Base-by-base conservation (phyloP, 441 rosid genomes). In the Corymbia citriodora region DNA sequence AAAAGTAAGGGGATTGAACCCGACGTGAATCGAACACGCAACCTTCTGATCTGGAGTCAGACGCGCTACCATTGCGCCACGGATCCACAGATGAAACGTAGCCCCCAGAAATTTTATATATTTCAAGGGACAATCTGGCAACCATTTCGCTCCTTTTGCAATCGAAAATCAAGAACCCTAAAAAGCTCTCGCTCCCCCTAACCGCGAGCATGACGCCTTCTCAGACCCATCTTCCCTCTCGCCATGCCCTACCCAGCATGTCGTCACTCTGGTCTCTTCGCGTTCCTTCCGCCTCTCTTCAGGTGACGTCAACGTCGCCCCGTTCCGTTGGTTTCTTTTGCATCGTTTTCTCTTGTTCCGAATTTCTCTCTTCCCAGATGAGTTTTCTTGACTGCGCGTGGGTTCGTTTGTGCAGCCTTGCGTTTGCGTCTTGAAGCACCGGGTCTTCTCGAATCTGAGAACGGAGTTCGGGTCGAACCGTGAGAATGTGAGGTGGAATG, bases 221-320 rank as follows among this genome's bases (percentile, higher is more conserved):
- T 31, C 61, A 63, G 29, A 70, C 74, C 29, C 7, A 54, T 23
- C 49, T 87, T 61, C 31, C 88, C 88, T 74, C 87, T 79, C 88
- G 89, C 91, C 87, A 90, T 89, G 92, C 91, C 55, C 82, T 52
- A 61, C 21, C 55, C 25, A 48, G 17, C 91, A 96, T 95, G 97
- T 91, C 97, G 3, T 93, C 96, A 57, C 55, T 90, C 91, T 92
- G 94, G 95, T 91, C 90, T 92, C 94, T 95, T 87, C 95, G 93
- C 23, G 92, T 90, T 89, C 94, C 90, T 53, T 90, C 94, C 54
- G 91, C 92, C 55, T 90, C 91, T 90, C 89, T 90, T 87, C 96
- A 93, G 96, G 98, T 57, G 16, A 36, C n/a, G 1, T 54, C 55
- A 10, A 36, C 14, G 10, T 70, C 87, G 83, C 59, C 59, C 59